Evolutionary conservation across 2,329 filamentous ascomycete species (phyloP), one percentile per base, ranked within the genome.

Genomic region (Cladophialophora exuberans): DNA sequence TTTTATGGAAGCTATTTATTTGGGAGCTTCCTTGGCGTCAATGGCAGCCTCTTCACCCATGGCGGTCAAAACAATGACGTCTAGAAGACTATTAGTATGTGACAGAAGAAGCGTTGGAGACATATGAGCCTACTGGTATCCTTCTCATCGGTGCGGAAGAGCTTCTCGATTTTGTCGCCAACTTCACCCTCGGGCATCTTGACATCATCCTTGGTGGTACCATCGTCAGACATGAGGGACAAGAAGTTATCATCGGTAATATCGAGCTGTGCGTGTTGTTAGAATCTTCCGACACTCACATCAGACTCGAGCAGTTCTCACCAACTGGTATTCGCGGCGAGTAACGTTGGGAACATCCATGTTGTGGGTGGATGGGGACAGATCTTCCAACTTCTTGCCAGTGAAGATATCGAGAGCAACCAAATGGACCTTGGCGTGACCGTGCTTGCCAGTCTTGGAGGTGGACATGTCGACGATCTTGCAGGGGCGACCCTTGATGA

Each of bases 401-500:
- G 92, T 99, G 88, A 99, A 99, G 83, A 99, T 97, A 78, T 99
- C 94, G 76, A 95, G 86, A 74, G 91, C 94, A 72, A 97, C 88
- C 70, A 99, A 82, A 82, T 99, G 93, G 77, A 99, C 94, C 88
- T 99, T 99, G 81, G 94, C 94, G 89, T 99, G 95, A 79, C 94
- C 94, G 89, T 99, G 94, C 90, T 99, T 99, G 81, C 94, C 94
- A 68, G 94, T 99, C 92, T 99, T 99, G 78, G 94, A 99, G 83
- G 94, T 99, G 69, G 91, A 96, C 95, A 99, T 99, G 75, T 99
- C 94, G 78, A 97, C 90, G 72, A 99, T 99, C 89, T 97, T 99
- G 92, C 94, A 99, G 71, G 94, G 95, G 71, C 94, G 94, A 80
- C 83, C 81, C 88, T 99, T 99, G 56, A 99, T 97, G 77, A 93